These are phyloP conservation scores for Kalanchoe fedtschenkoi DNA, from an alignment of 164 flowering plant species.

Conservation along the genomic window DNA sequence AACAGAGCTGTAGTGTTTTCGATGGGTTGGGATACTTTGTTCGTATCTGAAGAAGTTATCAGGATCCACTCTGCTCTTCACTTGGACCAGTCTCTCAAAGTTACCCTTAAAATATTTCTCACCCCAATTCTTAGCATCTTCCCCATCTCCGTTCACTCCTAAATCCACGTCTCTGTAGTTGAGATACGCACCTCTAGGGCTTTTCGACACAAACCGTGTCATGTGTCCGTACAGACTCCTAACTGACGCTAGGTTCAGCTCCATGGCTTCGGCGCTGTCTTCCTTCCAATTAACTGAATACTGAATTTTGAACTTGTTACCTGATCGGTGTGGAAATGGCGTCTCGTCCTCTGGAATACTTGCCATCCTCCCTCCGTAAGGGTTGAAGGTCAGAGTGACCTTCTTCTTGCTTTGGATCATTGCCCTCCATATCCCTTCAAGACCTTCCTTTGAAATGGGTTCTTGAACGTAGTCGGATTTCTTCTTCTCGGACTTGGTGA, in stretches of 20 bases:
- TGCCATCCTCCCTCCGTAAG: slow-evolving; percentile 17
- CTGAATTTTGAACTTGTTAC: slow-evolving; percentile 11
- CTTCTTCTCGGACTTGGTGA: neutral
- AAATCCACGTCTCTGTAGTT: slow-evolving; percentile 24
- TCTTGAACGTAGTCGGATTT: slow-evolving; percentile 13
- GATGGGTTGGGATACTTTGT: slow-evolving; percentile 20
- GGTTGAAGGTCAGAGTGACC: slow-evolving; percentile 8
- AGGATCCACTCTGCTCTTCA: slow-evolving; percentile 14
- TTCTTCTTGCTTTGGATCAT: neutral
- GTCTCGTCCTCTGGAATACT: slow-evolving; percentile 7
- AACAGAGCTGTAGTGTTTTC: no score
- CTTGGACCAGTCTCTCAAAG: slow-evolving; percentile 12
- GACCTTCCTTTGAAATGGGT: slow-evolving; percentile 6
- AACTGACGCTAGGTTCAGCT: neutral
- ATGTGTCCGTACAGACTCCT: slow-evolving; percentile 1
- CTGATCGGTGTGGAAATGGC: slow-evolving; percentile 14
- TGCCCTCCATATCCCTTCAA: slow-evolving; percentile 11
- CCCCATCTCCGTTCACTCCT: neutral
- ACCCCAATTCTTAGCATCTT: slow-evolving; percentile 7
- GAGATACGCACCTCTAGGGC: slow-evolving; percentile 18
- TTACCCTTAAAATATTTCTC: slow-evolving; percentile 12
- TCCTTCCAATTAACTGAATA: slow-evolving; percentile 4
- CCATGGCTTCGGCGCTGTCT: neutral
- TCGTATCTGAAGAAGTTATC: slow-evolving; percentile 15
- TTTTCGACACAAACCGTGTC: slow-evolving; percentile 9